phyloP scores from a whole-genome alignment of 2,329 filamentous ascomycete genomes.

The Venturia effusa region DNA sequence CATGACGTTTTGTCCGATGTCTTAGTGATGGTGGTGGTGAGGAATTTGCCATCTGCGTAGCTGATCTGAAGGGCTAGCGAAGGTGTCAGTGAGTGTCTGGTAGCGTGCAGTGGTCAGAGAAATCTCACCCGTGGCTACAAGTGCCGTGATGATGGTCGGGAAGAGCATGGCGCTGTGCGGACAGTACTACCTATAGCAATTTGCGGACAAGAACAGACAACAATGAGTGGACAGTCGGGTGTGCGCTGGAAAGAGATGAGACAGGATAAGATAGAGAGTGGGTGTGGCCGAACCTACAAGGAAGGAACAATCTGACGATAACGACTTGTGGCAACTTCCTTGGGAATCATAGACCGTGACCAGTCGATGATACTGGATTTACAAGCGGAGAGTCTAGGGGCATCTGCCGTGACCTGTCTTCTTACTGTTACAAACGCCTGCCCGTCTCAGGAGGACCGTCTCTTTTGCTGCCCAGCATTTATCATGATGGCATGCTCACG shows the following conservation, averaged over 20 bases:
- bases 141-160: not conserved
- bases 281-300: not conserved
- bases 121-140: not conserved
- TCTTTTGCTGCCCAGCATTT: not conserved
- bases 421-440: not conserved
- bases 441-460: not conserved
- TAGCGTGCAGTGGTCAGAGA: not conserved
- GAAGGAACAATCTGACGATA: not conserved
- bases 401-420: too few relatives aligned
- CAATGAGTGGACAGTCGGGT: not conserved
- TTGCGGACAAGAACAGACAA: not conserved
- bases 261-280: too few relatives aligned
- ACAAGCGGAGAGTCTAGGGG: not conserved
- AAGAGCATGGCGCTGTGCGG: not conserved
- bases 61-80: not conserved
- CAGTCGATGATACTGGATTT: not conserved
- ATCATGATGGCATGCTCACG: slow-evolving; percentile 21
- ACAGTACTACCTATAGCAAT: not conserved
- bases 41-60: not conserved
- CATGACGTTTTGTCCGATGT: not conserved
- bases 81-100: not conserved
- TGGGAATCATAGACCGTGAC: not conserved
- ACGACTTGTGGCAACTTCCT: not conserved
- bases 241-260: too few relatives aligned
- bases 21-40: not conserved